Base-by-base conservation (phyloP, 2,329 filamentous ascomycete genomes). In the Aspergillus fijiensis region DNA sequence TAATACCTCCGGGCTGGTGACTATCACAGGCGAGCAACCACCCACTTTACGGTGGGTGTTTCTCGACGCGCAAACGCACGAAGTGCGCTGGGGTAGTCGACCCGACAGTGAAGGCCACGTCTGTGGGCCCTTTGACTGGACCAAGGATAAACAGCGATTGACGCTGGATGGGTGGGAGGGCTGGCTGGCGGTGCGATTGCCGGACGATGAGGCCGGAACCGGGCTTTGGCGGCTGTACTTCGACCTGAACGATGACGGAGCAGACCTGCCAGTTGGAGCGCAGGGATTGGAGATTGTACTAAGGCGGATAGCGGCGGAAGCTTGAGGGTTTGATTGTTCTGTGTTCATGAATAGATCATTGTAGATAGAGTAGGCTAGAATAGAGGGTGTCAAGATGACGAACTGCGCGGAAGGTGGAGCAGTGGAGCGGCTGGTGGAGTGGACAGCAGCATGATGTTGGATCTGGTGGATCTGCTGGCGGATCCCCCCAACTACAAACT, bases 21-120 rank as follows among this genome's bases (percentile, higher is more conserved):
- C 68, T 2, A 55, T 70, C 39, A 68, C 59, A 49, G 66, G 65
- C 3, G 68, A 69, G 29, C 56, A 63, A 25, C 58, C 68, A 1
- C 66, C 67, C 5, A 67, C 63, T 10, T 54, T 69, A 4, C 66
- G 67, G 49, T 70, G 68, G 68, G 66, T 67, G 5, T 70, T 69
- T 47, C 60, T 68, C 1, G 68, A 70, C 49, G 55, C 58, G 21
- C 49, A 64, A n/a, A 70, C 66, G 14, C 63, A 69, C 29, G 65
- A 69, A 45, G 52, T 69, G 63, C 65, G 68, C 45, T 70, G 65
- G 63, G 68, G 68, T 10, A 64, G 68, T 3, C 62, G 65, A n/a
- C 63, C 59, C 6, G 68, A 68, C 35, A 67, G 60, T 16, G 60
- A 68, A 56, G 65, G 63, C 45, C 66, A 69, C 31, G 49, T 67